Evolutionary conservation across 1,139 yeast species (phyloP).

Genomic region (Kurtzmaniella quercitrusa): DNA sequence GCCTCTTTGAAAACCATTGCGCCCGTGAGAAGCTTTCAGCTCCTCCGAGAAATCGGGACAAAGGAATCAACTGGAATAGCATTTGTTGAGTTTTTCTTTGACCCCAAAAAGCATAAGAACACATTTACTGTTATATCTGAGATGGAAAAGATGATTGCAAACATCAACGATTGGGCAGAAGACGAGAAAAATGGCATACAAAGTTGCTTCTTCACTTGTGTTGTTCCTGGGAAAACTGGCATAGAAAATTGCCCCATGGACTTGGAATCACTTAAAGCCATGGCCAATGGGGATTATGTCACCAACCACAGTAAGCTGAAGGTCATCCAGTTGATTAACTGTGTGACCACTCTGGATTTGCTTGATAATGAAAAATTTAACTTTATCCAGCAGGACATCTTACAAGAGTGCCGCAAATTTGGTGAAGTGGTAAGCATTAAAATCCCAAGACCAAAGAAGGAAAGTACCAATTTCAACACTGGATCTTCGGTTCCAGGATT

Average conservation of each 20-base stretch:
- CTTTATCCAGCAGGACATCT: conserved; percentile 51
- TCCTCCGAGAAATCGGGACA: conserved; percentile 34
- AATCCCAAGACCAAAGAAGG: conserved; percentile 55
- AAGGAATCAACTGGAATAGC: conserved; percentile 36
- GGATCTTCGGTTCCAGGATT: conserved; percentile 53
- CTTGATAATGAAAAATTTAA: conserved; percentile 46
- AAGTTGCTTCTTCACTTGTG: conserved; percentile 32
- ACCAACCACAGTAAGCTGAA: conserved; percentile 41
- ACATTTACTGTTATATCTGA: conserved; percentile 13
- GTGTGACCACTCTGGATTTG: conserved; percentile 62
- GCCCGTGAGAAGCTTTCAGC: conserved; percentile 24
- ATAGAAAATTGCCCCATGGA: conserved; percentile 35
- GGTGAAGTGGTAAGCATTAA: conserved; percentile 54
- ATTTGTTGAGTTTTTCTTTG: conserved; percentile 32
- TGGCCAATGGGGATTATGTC: conserved; percentile 34
- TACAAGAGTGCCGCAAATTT: conserved; percentile 44
- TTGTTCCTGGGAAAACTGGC: conserved; percentile 24
- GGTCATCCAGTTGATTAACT: conserved; percentile 64
- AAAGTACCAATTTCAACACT: conserved; percentile 22
- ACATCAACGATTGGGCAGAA: conserved; percentile 6
- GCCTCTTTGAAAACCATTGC: conserved; percentile 20
- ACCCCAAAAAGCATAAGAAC: conserved; percentile 10
- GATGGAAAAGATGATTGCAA: conserved; percentile 14
- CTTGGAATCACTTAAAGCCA: conserved; percentile 24
- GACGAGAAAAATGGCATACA: conserved; percentile 14